Percentiles rank a stretch among this genome's conserved stretches.
phyloP scores from a whole-genome alignment of 2,329 filamentous ascomycete species.

The Grosmannia serpens region DNA sequence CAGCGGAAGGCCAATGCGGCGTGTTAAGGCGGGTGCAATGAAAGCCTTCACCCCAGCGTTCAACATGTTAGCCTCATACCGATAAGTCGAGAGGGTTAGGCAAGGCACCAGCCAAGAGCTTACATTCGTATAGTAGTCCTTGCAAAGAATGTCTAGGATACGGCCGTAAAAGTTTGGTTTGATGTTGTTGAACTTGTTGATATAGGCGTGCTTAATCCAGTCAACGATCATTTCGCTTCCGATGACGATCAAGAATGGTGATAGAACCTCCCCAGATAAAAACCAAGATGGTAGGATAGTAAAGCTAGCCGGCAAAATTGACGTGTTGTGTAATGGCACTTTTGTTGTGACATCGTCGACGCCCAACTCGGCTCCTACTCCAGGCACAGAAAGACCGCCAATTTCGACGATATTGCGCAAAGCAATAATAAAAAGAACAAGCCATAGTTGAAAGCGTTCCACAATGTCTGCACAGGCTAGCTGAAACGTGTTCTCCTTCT shows the following conservation, averaged over 20 bases:
- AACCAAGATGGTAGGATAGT: slow-evolving; percentile 75
- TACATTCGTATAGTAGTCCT: slow-evolving; percentile 94
- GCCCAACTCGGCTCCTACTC: slow-evolving; percentile 36
- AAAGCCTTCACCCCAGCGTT: slow-evolving; percentile 53
- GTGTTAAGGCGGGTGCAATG: slow-evolving; percentile 77
- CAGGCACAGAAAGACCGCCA: slow-evolving; percentile 61
- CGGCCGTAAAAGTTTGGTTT: slow-evolving; percentile 81
- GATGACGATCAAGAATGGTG: slow-evolving; percentile 85
- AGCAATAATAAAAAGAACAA: slow-evolving; percentile 94
- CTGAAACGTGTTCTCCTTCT: slow-evolving; percentile 96
- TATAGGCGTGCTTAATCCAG: slow-evolving; percentile 94
- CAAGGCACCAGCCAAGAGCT: slow-evolving; percentile 19
- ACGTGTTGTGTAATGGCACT: slow-evolving; percentile 53
- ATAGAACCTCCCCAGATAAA: slow-evolving; percentile 71
- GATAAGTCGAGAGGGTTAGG: background rate
- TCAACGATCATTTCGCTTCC: slow-evolving; percentile 96
- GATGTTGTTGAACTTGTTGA: slow-evolving; percentile 97
- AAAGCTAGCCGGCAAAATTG: slow-evolving; percentile 81
- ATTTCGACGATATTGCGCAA: slow-evolving; percentile 95
- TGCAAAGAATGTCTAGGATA: slow-evolving; percentile 86
- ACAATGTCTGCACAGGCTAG: slow-evolving; percentile 94
- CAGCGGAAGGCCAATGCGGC: slow-evolving; percentile 79
- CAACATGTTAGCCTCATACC: too few species aligned
- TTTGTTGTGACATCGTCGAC: slow-evolving; percentile 36
- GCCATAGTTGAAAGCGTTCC: slow-evolving; percentile 92